Base-by-base conservation (phyloP, 441 rosid genomes). In the Bruguiera hainesii region DNA sequence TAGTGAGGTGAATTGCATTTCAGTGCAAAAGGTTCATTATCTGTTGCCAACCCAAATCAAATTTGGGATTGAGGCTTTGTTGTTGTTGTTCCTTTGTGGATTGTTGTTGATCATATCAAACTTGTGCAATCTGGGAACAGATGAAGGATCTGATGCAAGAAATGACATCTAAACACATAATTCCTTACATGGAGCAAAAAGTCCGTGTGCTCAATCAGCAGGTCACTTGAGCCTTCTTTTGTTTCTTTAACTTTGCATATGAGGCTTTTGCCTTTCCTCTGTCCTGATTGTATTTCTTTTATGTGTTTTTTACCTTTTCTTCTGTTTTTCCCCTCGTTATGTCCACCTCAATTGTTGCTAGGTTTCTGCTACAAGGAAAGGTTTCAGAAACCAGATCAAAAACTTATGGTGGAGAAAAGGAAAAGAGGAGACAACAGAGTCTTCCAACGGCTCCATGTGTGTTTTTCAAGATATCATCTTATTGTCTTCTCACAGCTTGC, bases 331-430 rank as follows among this genome's bases (percentile, higher is more conserved):
- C 56, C 35, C 29, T 55, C 35, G 59, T 71, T 53, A 65, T 77
- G 72, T 69, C 65, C 52, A 63, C 71, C 57, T 73, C 52, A 55
- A 49, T 61, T 63, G 29, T 67, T 46, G 35, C 69, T 76, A 96
- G 99, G 87, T 96, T 73, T 87, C 98, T 78, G 90, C 96, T 49
- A 89, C 97, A 58, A 88, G 99, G 86, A 96, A 88, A 86, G 99
- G 98, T 60, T 89, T 96, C 70, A 83, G 83, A 86, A 96, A 96
- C 82, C 98, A 93, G 79, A 77, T 96, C 20, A 93, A 93, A 79
- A 96, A 90, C 75, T 84, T 96, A 42, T 96, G 99, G 99, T 96
- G 98, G 98, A 90, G 99, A 81, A 96, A 93, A 87, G 99, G 97
- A 70, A 96, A 93, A 87, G 99, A 90, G 1, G 99, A 96, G 59